Evolutionary conservation across 441 rosid species (phyloP).

Genomic region (Populus hybrid): DNA sequence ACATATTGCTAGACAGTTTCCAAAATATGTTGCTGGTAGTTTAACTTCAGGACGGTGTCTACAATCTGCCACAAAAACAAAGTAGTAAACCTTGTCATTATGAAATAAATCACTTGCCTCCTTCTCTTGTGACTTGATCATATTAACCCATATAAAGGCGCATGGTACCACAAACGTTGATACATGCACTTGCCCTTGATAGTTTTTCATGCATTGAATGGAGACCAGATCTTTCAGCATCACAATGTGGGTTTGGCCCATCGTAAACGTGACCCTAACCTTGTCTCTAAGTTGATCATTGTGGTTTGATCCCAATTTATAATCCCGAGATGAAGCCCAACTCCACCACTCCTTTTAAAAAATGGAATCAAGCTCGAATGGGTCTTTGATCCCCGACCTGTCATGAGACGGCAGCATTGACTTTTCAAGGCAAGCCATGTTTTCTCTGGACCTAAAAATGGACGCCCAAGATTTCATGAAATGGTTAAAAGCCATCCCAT

Average conservation of each 20-base stretch:
- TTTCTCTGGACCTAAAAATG: constrained; percentile 18
- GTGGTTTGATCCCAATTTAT: background rate
- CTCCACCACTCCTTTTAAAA: constrained; percentile 28
- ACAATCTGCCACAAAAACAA: constrained; percentile 27
- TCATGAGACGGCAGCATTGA: constrained; percentile 27
- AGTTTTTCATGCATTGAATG: background rate
- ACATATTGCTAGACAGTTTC: too few species aligned
- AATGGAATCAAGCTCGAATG: constrained; percentile 23
- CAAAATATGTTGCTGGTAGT: constrained; percentile 21
- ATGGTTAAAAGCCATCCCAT: constrained; percentile 34
- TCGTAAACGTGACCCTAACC: constrained; percentile 13
- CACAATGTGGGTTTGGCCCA: background rate
- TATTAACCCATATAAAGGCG: constrained; percentile 32
- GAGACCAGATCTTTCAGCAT: constrained; percentile 22
- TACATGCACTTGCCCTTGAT: background rate
- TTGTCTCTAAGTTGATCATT: constrained; percentile 1
- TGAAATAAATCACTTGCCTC: background rate
- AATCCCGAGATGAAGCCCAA: constrained; percentile 8
- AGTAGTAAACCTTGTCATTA: constrained; percentile 1
- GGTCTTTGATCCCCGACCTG: constrained; percentile 36
- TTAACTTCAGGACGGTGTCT: constrained; percentile 17
- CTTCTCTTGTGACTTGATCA: constrained; percentile 20
- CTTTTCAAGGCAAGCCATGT: background rate
- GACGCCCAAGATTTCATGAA: constrained; percentile 62
- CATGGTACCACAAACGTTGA: constrained; percentile 30